A percentile compares a stretch with the other conserved stretches of the same genome.
Conservation (phyloP, 805 yeast species). For the Wickerhamiella occidentalis region DNA sequence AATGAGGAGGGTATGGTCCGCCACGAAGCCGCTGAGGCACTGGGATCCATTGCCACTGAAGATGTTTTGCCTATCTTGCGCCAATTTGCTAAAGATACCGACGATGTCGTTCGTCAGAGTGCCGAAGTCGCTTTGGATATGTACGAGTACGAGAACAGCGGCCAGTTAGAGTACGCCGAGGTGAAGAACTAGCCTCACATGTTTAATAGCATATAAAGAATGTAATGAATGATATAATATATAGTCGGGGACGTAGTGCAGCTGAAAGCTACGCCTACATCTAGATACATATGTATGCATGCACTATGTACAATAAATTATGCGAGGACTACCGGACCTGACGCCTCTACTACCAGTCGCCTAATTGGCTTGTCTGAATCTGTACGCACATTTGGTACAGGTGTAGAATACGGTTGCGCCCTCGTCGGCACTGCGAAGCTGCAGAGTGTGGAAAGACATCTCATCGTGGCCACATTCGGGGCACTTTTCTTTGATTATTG, state of each 20-base stretch:
- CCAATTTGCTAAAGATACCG: slow-evolving; percentile 66
- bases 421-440: slow-evolving; percentile 96
- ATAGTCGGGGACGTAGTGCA: too few relatives aligned
- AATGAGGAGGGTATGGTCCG: slow-evolving; percentile 96
- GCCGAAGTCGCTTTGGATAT: slow-evolving; percentile 96
- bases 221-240: too few relatives aligned
- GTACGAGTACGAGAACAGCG: slow-evolving; percentile 90
- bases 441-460: slow-evolving; percentile 95
- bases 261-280: too few relatives aligned
- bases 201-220: too few relatives aligned
- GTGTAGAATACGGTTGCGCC: slow-evolving; percentile 98
- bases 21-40: slow-evolving; percentile 98
- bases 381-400: slow-evolving; percentile 84
- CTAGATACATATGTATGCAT: background rate
- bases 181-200: slow-evolving; percentile 11
- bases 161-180: slow-evolving; percentile 63
- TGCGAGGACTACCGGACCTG: too few relatives aligned
- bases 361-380: slow-evolving; percentile 85
- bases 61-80: slow-evolving; percentile 84
- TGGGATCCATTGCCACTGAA: slow-evolving; percentile 93
- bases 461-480: slow-evolving; percentile 98
- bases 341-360: too few relatives aligned
- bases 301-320: background rate
- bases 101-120: slow-evolving; percentile 86
- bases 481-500: slow-evolving; percentile 92